Base-by-base conservation (phyloP, 2,329 filamentous ascomycete genomes). In the Aureobasidium sp. region DNA sequence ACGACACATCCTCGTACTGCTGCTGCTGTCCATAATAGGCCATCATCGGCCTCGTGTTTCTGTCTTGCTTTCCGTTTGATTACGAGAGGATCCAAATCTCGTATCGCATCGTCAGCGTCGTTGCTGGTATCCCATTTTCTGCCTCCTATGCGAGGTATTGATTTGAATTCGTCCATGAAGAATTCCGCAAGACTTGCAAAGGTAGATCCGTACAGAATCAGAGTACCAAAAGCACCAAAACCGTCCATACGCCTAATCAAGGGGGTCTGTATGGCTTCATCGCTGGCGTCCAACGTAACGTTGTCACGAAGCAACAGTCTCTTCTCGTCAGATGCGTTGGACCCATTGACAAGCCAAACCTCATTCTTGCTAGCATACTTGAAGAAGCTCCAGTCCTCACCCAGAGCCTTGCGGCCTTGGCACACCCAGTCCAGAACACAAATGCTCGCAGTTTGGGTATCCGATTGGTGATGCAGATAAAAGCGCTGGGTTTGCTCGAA, bases 361-460 rank as follows among this genome's bases (percentile, higher is more conserved):
- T 98, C 93, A 65, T 96, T 97, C 59, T 86, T 79, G 8, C 89
- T 90, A 55, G 76, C 80, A 82, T 93, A 97, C 57, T 78, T 79
- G 54, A 78, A 73, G 56, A 96, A 83, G 60, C 84, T 84, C 93
- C 93, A 98, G 58, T 88, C 79, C 70, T 98, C 93, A 21, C 90
- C 90, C 41, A 87, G 80, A 4, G 93, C 90, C 4, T 78, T 81
- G 16, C 93, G 81, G 6, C 93, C 93, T 64, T 91, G 87, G 2
- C 84, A 94, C 6, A 97, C 90, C 93, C 93, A 98, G 68, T 98
- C 93, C 40, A 95, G 74, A 2, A 95, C 77, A 64, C 90, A 94
- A 12, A 97, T 71, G 35, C 85, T 71, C 53, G 59, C 56, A 59
- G 62, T 53, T 57, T 63, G 5, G 64, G 69, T 7, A 73, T 70